phyloP scores from a whole-genome alignment of 352 stramenopile genomes.

The Plasmopara muralis region DNA sequence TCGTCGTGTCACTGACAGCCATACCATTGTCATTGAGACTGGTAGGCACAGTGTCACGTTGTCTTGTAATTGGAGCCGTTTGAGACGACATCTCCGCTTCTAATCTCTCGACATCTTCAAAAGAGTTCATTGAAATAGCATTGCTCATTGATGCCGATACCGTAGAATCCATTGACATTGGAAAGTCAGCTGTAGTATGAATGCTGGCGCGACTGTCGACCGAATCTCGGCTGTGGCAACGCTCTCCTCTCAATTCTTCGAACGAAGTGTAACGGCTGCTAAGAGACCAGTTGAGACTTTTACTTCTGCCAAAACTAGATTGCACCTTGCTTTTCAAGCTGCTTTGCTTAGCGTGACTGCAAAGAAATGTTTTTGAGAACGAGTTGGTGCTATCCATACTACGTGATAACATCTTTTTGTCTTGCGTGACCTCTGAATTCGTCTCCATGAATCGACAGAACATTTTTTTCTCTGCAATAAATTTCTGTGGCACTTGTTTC shows the following conservation, averaged over 20 bases:
- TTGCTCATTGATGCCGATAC: slow-evolving; percentile 9
- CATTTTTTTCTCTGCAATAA: slow-evolving; percentile 57
- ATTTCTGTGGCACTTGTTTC: slow-evolving; percentile 43
- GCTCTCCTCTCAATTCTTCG: slow-evolving; percentile 9
- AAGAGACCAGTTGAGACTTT: slow-evolving; percentile 8
- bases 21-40: neutral
- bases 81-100: slow-evolving; percentile 7
- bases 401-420: slow-evolving; percentile 10
- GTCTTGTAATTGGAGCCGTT: neutral
- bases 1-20: slow-evolving; percentile 12
- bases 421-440: slow-evolving; percentile 3
- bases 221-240: slow-evolving; percentile 14
- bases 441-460: slow-evolving; percentile 41
- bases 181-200: slow-evolving; percentile 22
- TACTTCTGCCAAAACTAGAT: slow-evolving; percentile 15
- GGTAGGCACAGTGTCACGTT: slow-evolving; percentile 9
- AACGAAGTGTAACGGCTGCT: slow-evolving; percentile 19
- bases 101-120: slow-evolving; percentile 6
- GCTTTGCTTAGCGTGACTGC: slow-evolving; percentile 11
- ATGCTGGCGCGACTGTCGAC: slow-evolving; percentile 24
- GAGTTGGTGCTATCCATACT: slow-evolving; percentile 19
- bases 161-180: slow-evolving; percentile 6
- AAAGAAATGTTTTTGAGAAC: slow-evolving; percentile 9
- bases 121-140: slow-evolving; percentile 14
- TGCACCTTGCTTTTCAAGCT: slow-evolving; percentile 18